phyloP scores from a whole-genome alignment of 2,329 filamentous ascomycete species.

The Didymella keratinophila region DNA sequence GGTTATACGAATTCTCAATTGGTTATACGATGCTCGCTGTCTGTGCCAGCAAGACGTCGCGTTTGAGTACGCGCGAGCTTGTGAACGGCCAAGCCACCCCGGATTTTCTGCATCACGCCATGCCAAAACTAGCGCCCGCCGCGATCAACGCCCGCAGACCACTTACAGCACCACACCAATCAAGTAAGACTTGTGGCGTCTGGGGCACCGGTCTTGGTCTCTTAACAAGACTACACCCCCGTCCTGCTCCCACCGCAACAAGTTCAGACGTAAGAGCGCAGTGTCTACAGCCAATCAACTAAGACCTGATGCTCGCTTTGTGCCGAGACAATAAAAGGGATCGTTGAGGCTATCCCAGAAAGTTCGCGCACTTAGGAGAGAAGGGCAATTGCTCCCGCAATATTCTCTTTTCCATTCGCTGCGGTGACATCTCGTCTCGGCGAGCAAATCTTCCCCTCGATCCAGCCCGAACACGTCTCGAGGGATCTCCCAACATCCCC shows the following conservation, averaged over 20 bases:
- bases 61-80: conserved; percentile 13
- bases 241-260: conserved; percentile 23
- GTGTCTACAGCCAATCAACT: conserved; percentile 29
- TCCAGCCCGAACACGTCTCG: conserved; percentile 20
- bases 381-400: conserved; percentile 32
- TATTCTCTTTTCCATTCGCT: conserved; percentile 27
- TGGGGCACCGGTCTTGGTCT: conserved; percentile 32
- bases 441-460: conserved; percentile 21
- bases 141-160: conserved; percentile 30
- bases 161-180: conserved; percentile 25
- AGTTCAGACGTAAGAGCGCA: conserved; percentile 28
- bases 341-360: conserved; percentile 14
- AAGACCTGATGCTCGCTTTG: conserved; percentile 15
- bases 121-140: conserved; percentile 30
- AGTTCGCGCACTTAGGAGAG: conserved; percentile 18
- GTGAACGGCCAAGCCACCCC: conserved; percentile 29
- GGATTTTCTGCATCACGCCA: conserved; percentile 31
- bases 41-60: conserved; percentile 4
- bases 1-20: not conserved
- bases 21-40: not conserved
- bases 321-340: conserved; percentile 32
- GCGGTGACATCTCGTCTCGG: conserved; percentile 15
- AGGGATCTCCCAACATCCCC: conserved; percentile 25
- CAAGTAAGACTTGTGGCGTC: conserved; percentile 29
- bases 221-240: conserved; percentile 30